Conservation (phyloP, 352 stramenopile genomes). For the Thraustochytrium sp. region DNA sequence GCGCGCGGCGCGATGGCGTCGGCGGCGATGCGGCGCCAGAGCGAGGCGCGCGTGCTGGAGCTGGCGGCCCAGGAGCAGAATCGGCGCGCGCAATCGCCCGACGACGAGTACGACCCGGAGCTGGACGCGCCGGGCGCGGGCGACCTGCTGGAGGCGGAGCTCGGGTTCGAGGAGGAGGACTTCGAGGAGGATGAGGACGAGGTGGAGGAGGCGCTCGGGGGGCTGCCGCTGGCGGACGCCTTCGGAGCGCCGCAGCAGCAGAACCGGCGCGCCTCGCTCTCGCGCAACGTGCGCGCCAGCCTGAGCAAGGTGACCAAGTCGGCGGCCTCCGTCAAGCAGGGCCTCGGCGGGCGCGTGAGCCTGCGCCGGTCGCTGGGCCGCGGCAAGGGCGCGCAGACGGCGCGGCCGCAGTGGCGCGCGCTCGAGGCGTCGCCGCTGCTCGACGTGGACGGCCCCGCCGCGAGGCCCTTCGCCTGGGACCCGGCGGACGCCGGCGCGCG, state of each 20-base stretch:
- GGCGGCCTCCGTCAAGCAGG: not conserved
- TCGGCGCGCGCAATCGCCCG: not conserved
- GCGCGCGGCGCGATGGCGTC: too few relatives aligned
- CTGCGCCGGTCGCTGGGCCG: not conserved
- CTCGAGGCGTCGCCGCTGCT: not conserved
- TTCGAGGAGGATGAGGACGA: not conserved
- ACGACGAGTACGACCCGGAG: not conserved
- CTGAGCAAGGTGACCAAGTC: not conserved
- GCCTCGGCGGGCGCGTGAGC: too few relatives aligned
- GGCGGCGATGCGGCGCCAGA: not conserved
- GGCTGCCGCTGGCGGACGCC: too few relatives aligned
- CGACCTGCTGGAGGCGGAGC: not conserved
- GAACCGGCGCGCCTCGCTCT: not conserved
- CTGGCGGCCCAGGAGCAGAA: not conserved
- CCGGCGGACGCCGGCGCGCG: not conserved
- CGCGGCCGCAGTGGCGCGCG: not conserved
- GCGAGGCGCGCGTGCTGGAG: slow-evolving; percentile 1
- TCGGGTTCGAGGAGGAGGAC: not conserved
- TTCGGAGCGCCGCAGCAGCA: too few relatives aligned
- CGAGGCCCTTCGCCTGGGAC: not conserved
- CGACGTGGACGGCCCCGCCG: not conserved
- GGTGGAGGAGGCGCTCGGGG: not conserved
- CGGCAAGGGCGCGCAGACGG: too few relatives aligned
- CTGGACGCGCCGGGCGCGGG: not conserved
- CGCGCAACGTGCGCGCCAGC: not conserved